Evolutionary conservation across 1,284 basidiomycete genomes (phyloP).

Genomic region (Anthracocystis panici-leucophaei): DNA sequence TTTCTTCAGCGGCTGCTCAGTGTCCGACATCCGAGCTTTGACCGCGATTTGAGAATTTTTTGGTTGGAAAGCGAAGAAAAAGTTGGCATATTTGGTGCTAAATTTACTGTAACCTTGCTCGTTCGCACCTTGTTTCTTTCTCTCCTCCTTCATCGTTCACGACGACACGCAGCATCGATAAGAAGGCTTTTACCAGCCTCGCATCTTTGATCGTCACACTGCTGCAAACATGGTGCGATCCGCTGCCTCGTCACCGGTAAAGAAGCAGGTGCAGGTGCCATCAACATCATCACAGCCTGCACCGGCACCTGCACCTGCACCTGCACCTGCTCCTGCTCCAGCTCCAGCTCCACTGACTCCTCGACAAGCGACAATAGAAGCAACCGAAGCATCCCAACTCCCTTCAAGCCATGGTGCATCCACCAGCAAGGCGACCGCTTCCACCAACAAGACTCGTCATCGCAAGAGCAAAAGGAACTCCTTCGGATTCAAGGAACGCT

Average conservation of each 20-base stretch:
- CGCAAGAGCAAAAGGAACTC: slow-evolving; percentile 36
- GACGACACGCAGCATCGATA: slow-evolving; percentile 3
- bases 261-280: slow-evolving; percentile 20
- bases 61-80: slow-evolving; percentile 9
- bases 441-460: slow-evolving; percentile 14
- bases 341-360: slow-evolving; percentile 13
- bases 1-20: neutral
- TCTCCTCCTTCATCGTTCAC: slow-evolving; percentile 3
- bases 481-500: slow-evolving; percentile 18
- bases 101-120: neutral
- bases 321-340: neutral
- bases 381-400: slow-evolving; percentile 5
- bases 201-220: no score
- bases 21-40: slow-evolving; percentile 25
- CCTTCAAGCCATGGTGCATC: slow-evolving; percentile 9
- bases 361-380: slow-evolving; percentile 6
- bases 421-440: slow-evolving; percentile 19
- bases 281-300: slow-evolving; percentile 16
- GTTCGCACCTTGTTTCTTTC: no score
- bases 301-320: neutral
- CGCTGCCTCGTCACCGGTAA: slow-evolving; percentile 25
- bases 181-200: neutral
- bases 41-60: slow-evolving; percentile 29
- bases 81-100: neutral
- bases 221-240: slow-evolving; percentile 24